Percentiles rank a stretch among this genome's conserved stretches.
phyloP scores from a whole-genome alignment of 495 filamentous ascomycete genomes.

The Cenococcum geophilum region DNA sequence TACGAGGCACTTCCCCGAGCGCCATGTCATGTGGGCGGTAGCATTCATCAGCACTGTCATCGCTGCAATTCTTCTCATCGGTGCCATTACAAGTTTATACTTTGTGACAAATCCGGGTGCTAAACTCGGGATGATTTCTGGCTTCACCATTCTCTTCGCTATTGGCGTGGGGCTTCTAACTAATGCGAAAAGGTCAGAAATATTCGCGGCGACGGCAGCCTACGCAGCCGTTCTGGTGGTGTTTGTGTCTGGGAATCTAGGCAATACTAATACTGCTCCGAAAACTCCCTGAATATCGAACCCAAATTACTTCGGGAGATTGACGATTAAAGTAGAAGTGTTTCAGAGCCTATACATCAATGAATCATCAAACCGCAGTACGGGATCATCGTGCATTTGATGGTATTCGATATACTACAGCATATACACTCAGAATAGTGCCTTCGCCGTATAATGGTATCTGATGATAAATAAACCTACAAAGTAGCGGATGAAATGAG shows the following conservation, averaged over 20 bases:
- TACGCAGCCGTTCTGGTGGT: background rate
- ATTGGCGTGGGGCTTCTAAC: background rate
- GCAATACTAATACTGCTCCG: background rate
- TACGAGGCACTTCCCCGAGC: constrained; percentile 12
- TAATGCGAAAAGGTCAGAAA: constrained; percentile 1
- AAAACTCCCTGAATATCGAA: no score
- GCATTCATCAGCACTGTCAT: constrained; percentile 7
- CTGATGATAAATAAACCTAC: no score
- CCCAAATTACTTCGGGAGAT: no score
- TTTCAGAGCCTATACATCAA: no score
- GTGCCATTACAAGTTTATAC: constrained; percentile 13
- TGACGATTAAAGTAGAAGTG: no score
- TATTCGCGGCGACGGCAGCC: background rate
- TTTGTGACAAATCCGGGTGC: background rate
- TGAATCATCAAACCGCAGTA: no score
- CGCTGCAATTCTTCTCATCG: constrained; percentile 11
- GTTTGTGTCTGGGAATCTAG: background rate
- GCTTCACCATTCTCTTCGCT: constrained; percentile 6
- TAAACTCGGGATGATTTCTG: constrained; percentile 5
- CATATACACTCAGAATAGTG: no score
- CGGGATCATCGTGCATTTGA: no score
- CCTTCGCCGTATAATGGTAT: no score
- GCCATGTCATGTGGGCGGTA: background rate
- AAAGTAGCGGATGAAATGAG: no score
- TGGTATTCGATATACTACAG: no score